Conservation (phyloP, 495 filamentous ascomycete species). For the Aspergillus indologenus region DNA sequence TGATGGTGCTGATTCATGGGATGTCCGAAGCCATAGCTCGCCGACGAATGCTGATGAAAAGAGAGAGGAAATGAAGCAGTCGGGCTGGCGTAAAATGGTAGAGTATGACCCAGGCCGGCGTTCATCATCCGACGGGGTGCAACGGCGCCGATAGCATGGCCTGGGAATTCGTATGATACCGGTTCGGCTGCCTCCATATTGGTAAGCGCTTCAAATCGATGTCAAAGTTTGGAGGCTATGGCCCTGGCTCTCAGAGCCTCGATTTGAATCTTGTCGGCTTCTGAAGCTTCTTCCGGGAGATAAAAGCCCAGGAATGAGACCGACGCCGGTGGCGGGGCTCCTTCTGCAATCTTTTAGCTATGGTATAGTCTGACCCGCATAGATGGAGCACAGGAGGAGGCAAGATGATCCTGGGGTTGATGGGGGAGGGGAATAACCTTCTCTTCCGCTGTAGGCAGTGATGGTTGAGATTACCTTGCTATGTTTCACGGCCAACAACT, state of each 20-base stretch:
- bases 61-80: slow-evolving; percentile 36
- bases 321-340: too few species aligned
- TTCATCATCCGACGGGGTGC: slow-evolving; percentile 39
- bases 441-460: slow-evolving; percentile 19
- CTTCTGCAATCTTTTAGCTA: neutral
- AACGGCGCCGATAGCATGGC: slow-evolving; percentile 38
- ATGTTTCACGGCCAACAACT: slow-evolving; percentile 5
- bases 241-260: neutral
- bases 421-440: slow-evolving; percentile 1
- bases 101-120: slow-evolving; percentile 31
- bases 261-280: neutral
- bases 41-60: slow-evolving; percentile 36
- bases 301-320: neutral
- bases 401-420: too few species aligned
- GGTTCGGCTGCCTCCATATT: slow-evolving; percentile 46
- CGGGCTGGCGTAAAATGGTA: slow-evolving; percentile 40
- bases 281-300: neutral
- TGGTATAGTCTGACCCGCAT: neutral
- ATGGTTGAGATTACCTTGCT: neutral
- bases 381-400: neutral
- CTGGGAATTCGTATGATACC: slow-evolving; percentile 42
- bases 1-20: slow-evolving; percentile 31
- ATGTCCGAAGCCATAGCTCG: slow-evolving; percentile 35
- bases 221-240: neutral
- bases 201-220: neutral